Percentiles rank a stretch among this genome's conserved stretches.
Evolutionary conservation across 192 early-diverging fungal genomes (phyloP).

Genomic region (Coemansia sp.): DNA sequence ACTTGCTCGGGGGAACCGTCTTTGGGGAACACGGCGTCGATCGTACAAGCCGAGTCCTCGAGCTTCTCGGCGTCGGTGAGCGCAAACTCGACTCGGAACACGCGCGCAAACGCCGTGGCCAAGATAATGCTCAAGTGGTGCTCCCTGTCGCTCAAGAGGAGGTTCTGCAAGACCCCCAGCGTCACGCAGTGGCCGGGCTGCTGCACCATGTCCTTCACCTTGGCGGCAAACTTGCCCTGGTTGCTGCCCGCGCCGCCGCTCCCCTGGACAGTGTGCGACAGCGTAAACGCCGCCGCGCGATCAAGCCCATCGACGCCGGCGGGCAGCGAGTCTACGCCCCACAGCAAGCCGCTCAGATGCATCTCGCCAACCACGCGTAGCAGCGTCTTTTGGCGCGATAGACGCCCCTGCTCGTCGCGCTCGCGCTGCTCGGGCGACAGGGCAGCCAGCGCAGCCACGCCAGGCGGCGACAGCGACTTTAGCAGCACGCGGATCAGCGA

Average conservation of each 20-base stretch:
- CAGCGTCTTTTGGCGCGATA: constrained; percentile 65
- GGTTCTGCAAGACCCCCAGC: constrained; percentile 43
- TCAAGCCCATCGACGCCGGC: constrained; percentile 36
- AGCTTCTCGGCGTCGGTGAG: constrained; percentile 13
- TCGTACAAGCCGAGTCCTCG: constrained; percentile 7
- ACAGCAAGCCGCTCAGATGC: constrained; percentile 77
- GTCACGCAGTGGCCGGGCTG: constrained; percentile 52
- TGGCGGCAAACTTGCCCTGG: constrained; percentile 20
- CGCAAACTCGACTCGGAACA: constrained; percentile 31
- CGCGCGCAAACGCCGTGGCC: constrained; percentile 35
- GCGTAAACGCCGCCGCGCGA: constrained; percentile 32
- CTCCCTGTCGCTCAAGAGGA: constrained; percentile 46
- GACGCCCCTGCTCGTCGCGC: constrained; percentile 77
- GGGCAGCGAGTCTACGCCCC: constrained; percentile 44
- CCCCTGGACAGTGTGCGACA: constrained; percentile 7
- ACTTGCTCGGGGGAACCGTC: constrained; percentile 2
- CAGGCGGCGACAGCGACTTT: constrained; percentile 68
- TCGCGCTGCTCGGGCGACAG: constrained; percentile 81
- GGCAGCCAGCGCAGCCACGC: constrained; percentile 60
- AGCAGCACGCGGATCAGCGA: constrained; percentile 67
- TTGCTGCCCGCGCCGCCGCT: constrained; percentile 2
- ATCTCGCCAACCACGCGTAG: constrained; percentile 82
- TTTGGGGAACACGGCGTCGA: not conserved
- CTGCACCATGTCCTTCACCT: constrained; percentile 43
- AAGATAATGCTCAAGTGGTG: constrained; percentile 45